Conservation (phyloP, 495 filamentous ascomycete species). For the Achaetomiella virescens region DNA sequence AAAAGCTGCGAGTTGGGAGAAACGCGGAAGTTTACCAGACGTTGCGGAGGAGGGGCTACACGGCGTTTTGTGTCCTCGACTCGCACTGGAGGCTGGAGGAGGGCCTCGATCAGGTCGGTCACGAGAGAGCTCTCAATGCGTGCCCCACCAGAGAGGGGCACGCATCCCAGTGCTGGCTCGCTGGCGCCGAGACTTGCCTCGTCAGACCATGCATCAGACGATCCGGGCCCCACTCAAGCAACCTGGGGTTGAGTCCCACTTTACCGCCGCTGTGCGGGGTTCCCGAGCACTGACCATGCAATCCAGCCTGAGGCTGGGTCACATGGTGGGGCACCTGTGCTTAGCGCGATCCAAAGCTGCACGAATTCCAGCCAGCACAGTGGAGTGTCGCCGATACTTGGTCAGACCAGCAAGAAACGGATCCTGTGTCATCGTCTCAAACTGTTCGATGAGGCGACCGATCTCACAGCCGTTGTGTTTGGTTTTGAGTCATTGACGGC, state of each 20-base stretch:
- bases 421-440: not conserved
- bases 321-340: slow-evolving; percentile 7
- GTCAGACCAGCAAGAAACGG: not conserved
- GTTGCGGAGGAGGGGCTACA: not conserved
- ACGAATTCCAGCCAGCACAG: not conserved
- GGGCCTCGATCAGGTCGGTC: slow-evolving; percentile 15
- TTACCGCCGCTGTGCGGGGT: slow-evolving; percentile 13
- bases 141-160: slow-evolving; percentile 22
- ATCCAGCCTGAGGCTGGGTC: slow-evolving; percentile 9
- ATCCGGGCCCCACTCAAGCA: slow-evolving; percentile 6
- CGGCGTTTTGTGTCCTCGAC: slow-evolving; percentile 13
- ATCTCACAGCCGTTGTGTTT: no score
- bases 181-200: not conserved
- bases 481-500: not conserved
- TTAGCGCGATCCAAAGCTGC: slow-evolving; percentile 7
- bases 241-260: slow-evolving; percentile 11
- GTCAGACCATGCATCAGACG: slow-evolving; percentile 20
- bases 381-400: not conserved
- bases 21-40: not conserved
- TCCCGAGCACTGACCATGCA: slow-evolving; percentile 13
- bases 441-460: not conserved
- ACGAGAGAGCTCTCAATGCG: slow-evolving; percentile 18
- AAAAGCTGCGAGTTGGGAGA: slow-evolving; percentile 1
- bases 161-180: not conserved
- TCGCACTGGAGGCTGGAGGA: not conserved